These are phyloP conservation scores for Colletotrichum sp. DNA, from an alignment of 2,329 filamentous ascomycete species.

Conservation along the genomic window DNA sequence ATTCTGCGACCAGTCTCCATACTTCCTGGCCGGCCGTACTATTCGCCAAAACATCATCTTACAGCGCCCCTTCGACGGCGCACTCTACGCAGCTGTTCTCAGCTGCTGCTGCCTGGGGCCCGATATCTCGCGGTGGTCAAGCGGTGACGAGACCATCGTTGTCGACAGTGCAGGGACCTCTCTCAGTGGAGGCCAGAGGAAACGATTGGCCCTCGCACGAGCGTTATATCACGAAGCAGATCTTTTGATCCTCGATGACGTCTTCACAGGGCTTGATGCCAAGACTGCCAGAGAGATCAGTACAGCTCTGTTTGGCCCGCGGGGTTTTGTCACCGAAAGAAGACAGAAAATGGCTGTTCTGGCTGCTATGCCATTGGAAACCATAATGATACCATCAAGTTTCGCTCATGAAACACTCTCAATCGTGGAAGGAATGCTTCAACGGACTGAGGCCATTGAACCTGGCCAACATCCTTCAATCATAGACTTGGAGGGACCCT, in stretches of 20 bases:
- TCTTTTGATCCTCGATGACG: neutral
- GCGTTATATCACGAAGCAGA: neutral
- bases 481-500: neutral
- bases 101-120: neutral
- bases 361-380: neutral
- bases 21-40: neutral
- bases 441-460: neutral
- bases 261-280: neutral
- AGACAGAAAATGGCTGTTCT: neutral
- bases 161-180: neutral
- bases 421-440: neutral
- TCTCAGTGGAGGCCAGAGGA: neutral
- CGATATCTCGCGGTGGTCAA: neutral
- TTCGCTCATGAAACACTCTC: neutral
- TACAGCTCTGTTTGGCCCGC: neutral
- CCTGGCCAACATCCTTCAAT: neutral
- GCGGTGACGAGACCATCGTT: neutral
- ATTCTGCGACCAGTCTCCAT: neutral
- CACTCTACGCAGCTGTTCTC: neutral
- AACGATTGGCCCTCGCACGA: neutral
- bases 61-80: neutral
- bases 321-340: neutral
- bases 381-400: neutral
- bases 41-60: neutral
- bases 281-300: neutral